Evolutionary conservation across 139 green algal species (phyloP), one percentile per base, ranked within the genome.

Genomic region (Volvox africanus): DNA sequence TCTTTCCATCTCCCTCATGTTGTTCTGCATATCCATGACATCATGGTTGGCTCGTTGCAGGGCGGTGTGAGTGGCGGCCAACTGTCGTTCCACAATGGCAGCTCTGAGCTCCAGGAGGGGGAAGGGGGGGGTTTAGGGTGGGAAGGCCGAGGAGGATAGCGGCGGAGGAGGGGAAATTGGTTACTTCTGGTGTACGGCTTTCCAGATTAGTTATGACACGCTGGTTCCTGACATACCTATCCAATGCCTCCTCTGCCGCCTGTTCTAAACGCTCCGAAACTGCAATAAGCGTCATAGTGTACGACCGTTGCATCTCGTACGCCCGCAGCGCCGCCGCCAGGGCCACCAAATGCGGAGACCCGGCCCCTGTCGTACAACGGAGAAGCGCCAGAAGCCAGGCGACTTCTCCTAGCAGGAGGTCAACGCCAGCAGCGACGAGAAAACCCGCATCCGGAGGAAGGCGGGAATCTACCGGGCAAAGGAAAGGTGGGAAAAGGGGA

Each of bases 371-470:
- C 69, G 6, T 62, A 9, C 36, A 16, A 1, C 87, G 71, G 71
- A 93, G 91, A 81, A 93, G 61, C 30, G 87, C 68, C 81, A 93
- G 76, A 87, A 93, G 86, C 91, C 91, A 93, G 17, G 76, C 32
- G 69, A 93, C 61, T 87, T 93, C 91, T 3, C 91, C 87, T 65
- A 91, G 81, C 71, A 93, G 87, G 71, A 93, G 71, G 65, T 93
- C 91, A 28, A 83, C 20, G 16, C 76, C 71, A 22, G 71, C 87
- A 0, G 91, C 55, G 24, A 93, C 69, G 71, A 93, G 62, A 80
- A 93, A 93, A 71, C 91, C 86, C 20, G 78, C 68, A 62, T 93
- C 91, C 11, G 69, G 80, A 22, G 91, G 86, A 3, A 89, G 86
- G 13, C 21, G 61, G 21, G 76, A 77, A 37, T 86, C 35, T 79